Percentiles rank a stretch among this genome's conserved stretches.
Evolutionary conservation across 176 grass and related monocot genomes (phyloP).

Genomic region (Calamus simplicifolius): DNA sequence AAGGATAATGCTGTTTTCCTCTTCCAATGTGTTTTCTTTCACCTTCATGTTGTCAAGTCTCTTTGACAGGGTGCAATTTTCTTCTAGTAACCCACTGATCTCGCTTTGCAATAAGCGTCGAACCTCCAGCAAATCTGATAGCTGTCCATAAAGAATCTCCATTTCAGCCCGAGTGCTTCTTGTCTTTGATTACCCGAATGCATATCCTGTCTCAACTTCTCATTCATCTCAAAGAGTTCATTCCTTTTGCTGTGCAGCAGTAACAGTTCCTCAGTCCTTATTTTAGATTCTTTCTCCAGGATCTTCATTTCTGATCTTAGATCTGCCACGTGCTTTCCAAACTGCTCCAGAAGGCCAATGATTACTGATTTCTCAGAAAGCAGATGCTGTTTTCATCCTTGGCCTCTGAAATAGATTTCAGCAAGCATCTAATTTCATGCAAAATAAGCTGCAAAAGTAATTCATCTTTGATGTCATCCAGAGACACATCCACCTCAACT

Average conservation of each 20-base stretch:
- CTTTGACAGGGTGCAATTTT: slow-evolving; percentile 57
- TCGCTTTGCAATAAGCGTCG: slow-evolving; percentile 53
- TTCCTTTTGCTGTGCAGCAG: slow-evolving; percentile 40
- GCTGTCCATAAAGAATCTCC: slow-evolving; percentile 59
- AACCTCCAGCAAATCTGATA: slow-evolving; percentile 64
- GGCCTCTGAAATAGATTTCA: slow-evolving; percentile 68
- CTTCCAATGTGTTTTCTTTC: slow-evolving; percentile 36
- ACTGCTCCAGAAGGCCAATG: slow-evolving; percentile 84
- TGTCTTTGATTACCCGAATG: slow-evolving; percentile 44
- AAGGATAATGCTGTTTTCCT: slow-evolving; percentile 41
- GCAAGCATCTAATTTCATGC: slow-evolving; percentile 63
- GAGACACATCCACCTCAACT: slow-evolving; percentile 65
- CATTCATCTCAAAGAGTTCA: slow-evolving; percentile 37
- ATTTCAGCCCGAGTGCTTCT: slow-evolving; percentile 55
- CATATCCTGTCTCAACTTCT: slow-evolving; percentile 42
- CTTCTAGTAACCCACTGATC: slow-evolving; percentile 54
- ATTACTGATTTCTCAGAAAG: slow-evolving; percentile 87
- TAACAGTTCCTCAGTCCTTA: slow-evolving; percentile 44
- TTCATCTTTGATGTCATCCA: slow-evolving; percentile 72
- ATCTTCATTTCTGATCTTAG: slow-evolving; percentile 61
- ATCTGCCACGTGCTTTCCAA: slow-evolving; percentile 72
- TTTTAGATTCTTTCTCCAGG: slow-evolving; percentile 51
- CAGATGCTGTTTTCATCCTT: slow-evolving; percentile 79
- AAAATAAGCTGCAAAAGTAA: slow-evolving; percentile 87
- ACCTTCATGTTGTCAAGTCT: slow-evolving; percentile 36